Evolutionary conservation across 2,329 filamentous ascomycete genomes (phyloP).

Genomic region (Alternaria gansuensis): DNA sequence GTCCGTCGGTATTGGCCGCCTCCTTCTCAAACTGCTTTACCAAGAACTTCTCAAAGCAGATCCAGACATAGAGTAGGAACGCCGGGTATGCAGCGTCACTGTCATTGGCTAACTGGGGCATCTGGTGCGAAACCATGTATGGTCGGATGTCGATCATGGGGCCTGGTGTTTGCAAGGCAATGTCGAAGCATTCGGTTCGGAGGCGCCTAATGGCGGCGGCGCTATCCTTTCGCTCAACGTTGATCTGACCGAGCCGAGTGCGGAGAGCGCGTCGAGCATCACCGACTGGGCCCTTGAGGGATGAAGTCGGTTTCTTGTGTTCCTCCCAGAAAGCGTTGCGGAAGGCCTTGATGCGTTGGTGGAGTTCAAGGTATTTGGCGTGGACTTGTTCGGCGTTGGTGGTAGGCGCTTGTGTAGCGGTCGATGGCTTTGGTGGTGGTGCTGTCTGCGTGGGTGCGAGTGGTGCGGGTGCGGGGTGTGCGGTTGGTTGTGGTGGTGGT

Average conservation of each 20-base stretch:
- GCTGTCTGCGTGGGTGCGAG: slow-evolving; percentile 16
- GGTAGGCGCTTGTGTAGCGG: slow-evolving; percentile 21
- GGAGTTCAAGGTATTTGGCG: slow-evolving; percentile 47
- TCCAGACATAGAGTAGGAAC: slow-evolving; percentile 73
- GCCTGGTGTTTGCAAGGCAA: slow-evolving; percentile 35
- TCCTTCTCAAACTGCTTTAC: slow-evolving; percentile 67
- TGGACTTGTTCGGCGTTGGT: slow-evolving; percentile 45
- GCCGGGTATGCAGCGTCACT: slow-evolving; percentile 55
- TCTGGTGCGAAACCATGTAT: slow-evolving; percentile 48
- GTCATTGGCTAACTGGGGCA: slow-evolving; percentile 40
- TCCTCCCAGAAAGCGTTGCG: slow-evolving; percentile 42
- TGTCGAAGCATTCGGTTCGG: slow-evolving; percentile 42
- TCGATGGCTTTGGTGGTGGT: slow-evolving; percentile 11
- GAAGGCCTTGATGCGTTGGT: slow-evolving; percentile 51
- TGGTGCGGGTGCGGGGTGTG: slow-evolving; percentile 18
- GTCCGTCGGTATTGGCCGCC: slow-evolving; percentile 50
- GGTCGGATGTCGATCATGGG: slow-evolving; percentile 50
- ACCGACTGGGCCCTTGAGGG: slow-evolving; percentile 43
- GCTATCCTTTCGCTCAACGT: slow-evolving; percentile 39
- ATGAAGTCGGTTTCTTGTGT: slow-evolving; percentile 35
- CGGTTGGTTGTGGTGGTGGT: slow-evolving; percentile 19
- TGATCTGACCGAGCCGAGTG: slow-evolving; percentile 49
- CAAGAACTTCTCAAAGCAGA: slow-evolving; percentile 76
- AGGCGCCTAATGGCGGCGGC: slow-evolving; percentile 40
- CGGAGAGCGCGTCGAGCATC: slow-evolving; percentile 47